Base-by-base conservation (phyloP, 2,329 filamentous ascomycete species). In the Neodidymelliopsis sp. region DNA sequence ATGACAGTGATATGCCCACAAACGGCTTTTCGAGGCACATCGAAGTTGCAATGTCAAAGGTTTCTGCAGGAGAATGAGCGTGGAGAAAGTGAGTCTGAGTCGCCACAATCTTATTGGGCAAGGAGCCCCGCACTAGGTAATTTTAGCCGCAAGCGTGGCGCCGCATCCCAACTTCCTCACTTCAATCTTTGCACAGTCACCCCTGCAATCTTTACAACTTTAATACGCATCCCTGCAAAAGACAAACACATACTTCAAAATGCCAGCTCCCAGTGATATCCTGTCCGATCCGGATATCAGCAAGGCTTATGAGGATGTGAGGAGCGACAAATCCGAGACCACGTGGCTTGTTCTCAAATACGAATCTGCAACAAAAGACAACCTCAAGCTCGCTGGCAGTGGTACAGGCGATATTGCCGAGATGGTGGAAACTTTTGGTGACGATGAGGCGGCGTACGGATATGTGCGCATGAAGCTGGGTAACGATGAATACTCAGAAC, bases 401-500 rank as follows among this genome's bases (percentile, higher is more conserved):
- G 86, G 86, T 44, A 78, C 71, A 2, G 86, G 86, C 40, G 85
- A 84, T 10, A 75, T 88, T 10, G 50, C 72, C 7, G 85, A 87
- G 74, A 77, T 88, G 53, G 75, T 77, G n/a, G 63, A 63, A 23
- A 72, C 76, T 54, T 75, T 89, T 9, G 84, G 85, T 67, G 78
- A 84, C 63, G 64, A 67, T 25, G 79, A 86, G 72, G 85, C 85
- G 45, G 83, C 86, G 70, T 88, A 87, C 75, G 85, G 78, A 45
- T 88, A 88, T 74, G 62, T 71, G 30, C 48, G 67, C 19, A 62
- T 70, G 64, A 84, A 88, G 75, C 84, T 89, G 70, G 85, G 85
- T 67, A 89, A 88, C 75, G 86, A 89, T 70, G 82, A 82, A 57
- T 86, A 89, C 76, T 84, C 79, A 73, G 85, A 77, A 66, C 78